Evolutionary conservation across 2,329 filamentous ascomycete genomes (phyloP), one percentile per base, ranked within the genome.

Genomic region (Penicillium sp.): DNA sequence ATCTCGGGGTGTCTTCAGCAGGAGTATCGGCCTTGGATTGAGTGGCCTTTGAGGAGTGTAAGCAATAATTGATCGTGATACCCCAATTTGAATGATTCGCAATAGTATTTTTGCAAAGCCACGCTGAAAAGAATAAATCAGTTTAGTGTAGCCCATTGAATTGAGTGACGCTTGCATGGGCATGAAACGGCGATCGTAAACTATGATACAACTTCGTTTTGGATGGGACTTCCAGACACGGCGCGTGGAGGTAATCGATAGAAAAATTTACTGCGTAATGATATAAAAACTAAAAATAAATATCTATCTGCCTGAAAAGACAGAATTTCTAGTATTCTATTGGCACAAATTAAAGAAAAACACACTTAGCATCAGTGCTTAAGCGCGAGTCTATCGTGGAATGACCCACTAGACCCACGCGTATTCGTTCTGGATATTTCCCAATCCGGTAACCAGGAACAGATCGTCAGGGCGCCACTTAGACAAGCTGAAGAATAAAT

Each of bases 341-440:
- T 19, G 10, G 48, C n/a, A 22, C 22, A 1, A n/a, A 33, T 10
- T 7, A 4, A 22, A 22, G 2, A 43, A 52, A 51, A 19, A 59
- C 59, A 56, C 49, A 57, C 37, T 46, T 53, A 35, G 11, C 7
- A 35, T 14, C 19, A 42, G 52, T 19, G 26, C 16, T 16, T 30
- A 8, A 40, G 43, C 35, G 58, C 57, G 49, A 49, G 26, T 16
- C 26, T 19, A 26, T 30, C 53, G 4, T 3, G 5, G 45, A 33
- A 45, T 6, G 46, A 6, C 26, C 54, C 60, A 58, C 56, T 4
- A 3, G 22, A 45, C 54, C 64, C 65, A 60, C 62, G 55, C 71
- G 70, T 74, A 71, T 68, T 74, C 71, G 71, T 69, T 70, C 61
- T 30, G n/a, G 13, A 58, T 51, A 65, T 70, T 72, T 28, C 68